Evolutionary conservation across 352 stramenopile genomes (phyloP).

Genomic region (Thraustotheca clavata): DNA sequence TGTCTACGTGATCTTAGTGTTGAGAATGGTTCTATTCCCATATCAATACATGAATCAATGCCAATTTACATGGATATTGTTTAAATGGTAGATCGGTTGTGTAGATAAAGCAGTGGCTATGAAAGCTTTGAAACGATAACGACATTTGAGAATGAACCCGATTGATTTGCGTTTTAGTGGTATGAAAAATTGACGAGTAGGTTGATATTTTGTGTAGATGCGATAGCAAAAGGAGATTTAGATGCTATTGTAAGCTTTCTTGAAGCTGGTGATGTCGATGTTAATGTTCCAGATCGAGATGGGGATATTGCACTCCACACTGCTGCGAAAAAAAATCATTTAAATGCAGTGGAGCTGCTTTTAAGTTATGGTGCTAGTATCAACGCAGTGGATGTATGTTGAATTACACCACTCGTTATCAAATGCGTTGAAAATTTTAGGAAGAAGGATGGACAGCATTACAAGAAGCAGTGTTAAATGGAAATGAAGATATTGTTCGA

Average conservation of each 20-base stretch:
- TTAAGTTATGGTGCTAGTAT: not conserved
- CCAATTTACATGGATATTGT: too few relatives aligned
- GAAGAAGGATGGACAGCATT: slow-evolving; percentile 13
- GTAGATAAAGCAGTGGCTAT: too few relatives aligned
- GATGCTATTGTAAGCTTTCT: not conserved
- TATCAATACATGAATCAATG: too few relatives aligned
- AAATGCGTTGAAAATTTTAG: not conserved
- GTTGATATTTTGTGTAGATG: not conserved
- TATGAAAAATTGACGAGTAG: not conserved
- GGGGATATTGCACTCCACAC: slow-evolving; percentile 3
- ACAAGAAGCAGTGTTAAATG: not conserved
- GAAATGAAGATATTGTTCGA: slow-evolving; percentile 14
- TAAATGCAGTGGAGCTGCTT: not conserved
- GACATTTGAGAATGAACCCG: not conserved
- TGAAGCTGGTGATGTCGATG: not conserved
- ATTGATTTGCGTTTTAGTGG: slow-evolving; percentile 17
- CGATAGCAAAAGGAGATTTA: not conserved
- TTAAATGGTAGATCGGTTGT: too few relatives aligned
- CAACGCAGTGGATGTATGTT: slow-evolving; percentile 4
- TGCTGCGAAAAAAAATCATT: slow-evolving; percentile 12
- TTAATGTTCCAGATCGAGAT: slow-evolving; percentile 14
- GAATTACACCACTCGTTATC: not conserved
- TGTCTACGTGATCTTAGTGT: too few relatives aligned
- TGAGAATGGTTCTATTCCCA: too few relatives aligned
- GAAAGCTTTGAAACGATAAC: slow-evolving; percentile 11